These are phyloP conservation scores for Cadophora gregata DNA, from an alignment of 2,329 filamentous ascomycete genomes.

Conservation along the genomic window DNA sequence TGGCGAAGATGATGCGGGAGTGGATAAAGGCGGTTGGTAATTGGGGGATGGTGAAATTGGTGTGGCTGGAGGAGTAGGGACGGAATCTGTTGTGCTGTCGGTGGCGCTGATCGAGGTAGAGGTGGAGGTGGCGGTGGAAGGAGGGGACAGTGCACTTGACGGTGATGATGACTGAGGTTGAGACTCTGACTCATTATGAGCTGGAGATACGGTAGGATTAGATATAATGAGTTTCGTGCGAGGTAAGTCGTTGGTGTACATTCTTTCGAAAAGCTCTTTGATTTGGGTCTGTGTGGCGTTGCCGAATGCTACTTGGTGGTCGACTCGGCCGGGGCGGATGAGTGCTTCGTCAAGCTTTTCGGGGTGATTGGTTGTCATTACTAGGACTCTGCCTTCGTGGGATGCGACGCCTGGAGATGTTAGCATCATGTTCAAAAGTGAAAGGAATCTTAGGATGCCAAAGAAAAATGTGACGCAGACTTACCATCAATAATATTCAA, in stretches of 20 bases:
- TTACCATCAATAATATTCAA: slow-evolving; percentile 71
- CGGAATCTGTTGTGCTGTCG: neutral
- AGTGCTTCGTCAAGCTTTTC: slow-evolving; percentile 76
- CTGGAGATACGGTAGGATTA: neutral
- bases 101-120: neutral
- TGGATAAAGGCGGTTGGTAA: neutral
- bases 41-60: neutral
- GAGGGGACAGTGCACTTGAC: neutral
- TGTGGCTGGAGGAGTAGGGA: neutral
- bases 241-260: slow-evolving; percentile 56
- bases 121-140: neutral
- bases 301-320: slow-evolving; percentile 70
- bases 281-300: slow-evolving; percentile 61
- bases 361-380: slow-evolving; percentile 83
- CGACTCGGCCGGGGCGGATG: slow-evolving; percentile 75
- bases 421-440: slow-evolving; percentile 3
- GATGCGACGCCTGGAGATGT: slow-evolving; percentile 65
- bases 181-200: neutral
- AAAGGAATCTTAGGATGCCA: neutral
- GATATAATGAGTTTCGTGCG: slow-evolving; percentile 39
- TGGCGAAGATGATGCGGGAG: too few species aligned
- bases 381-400: slow-evolving; percentile 77
- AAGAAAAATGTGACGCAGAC: slow-evolving; percentile 14
- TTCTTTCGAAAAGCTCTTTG: slow-evolving; percentile 63
- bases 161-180: neutral